These are phyloP conservation scores for Meyerozyma sp. DNA, from an alignment of 1,139 yeast genomes.

Conservation along the genomic window DNA sequence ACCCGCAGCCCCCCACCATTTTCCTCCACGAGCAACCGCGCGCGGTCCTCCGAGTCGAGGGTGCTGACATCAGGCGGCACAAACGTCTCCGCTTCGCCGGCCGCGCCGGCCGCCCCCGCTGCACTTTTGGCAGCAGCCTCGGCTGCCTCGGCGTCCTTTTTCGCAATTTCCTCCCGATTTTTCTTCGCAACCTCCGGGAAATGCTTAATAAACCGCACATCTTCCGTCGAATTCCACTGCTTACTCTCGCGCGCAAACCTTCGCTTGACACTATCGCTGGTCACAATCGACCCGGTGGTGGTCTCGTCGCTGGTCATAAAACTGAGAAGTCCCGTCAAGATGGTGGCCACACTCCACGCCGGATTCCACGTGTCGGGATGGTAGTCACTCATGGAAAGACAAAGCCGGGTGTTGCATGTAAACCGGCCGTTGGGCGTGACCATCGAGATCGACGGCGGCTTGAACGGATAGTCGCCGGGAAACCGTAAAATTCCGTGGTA, in stretches of 20 bases:
- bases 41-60: conserved; percentile 44
- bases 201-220: conserved; percentile 50
- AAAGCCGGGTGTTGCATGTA: conserved; percentile 70
- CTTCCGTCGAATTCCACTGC: conserved; percentile 56
- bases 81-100: not conserved
- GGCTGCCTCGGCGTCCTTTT: conserved; percentile 6
- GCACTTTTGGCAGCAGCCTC: conserved; percentile 6
- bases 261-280: conserved; percentile 32
- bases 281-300: conserved; percentile 36
- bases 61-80: conserved; percentile 12
- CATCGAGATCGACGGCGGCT: conserved; percentile 90
- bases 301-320: conserved; percentile 65
- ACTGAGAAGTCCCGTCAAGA: conserved; percentile 75
- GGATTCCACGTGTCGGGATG: conserved; percentile 97
- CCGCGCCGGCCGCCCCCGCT: no score
- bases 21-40: conserved; percentile 29
- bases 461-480: conserved; percentile 85
- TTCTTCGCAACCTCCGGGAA: conserved; percentile 64
- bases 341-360: conserved; percentile 88
- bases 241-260: conserved; percentile 48
- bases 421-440: conserved; percentile 83
- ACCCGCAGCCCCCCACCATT: conserved; percentile 11
- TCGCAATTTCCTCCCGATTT: conserved; percentile 30
- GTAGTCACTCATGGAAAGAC: conserved; percentile 85
- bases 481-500: conserved; percentile 83